phyloP scores from a whole-genome alignment of 2,329 filamentous ascomycete genomes.

The Zelopaecilomyces penicillatus region DNA sequence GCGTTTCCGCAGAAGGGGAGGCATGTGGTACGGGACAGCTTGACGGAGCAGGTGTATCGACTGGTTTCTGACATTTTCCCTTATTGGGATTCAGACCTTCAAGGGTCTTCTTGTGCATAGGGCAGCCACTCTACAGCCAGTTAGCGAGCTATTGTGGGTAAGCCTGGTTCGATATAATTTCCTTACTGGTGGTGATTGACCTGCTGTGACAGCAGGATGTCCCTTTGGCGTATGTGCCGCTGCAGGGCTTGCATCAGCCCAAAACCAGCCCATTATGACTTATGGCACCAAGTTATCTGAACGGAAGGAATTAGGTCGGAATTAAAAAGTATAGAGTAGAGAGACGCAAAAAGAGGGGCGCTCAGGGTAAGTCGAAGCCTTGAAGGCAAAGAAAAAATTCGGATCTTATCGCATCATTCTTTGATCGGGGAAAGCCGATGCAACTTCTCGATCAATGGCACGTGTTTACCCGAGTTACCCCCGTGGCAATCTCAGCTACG shows the following conservation, averaged over 20 bases:
- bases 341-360: too few species aligned
- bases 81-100: conserved; percentile 35
- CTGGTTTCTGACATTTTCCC: conserved; percentile 35
- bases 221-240: conserved; percentile 24
- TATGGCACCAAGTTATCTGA: too few species aligned
- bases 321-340: too few species aligned
- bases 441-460: conserved; percentile 5
- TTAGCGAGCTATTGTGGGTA: conserved; percentile 12
- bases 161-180: background rate
- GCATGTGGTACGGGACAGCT: conserved; percentile 40
- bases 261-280: conserved; percentile 53
- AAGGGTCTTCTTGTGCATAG: conserved; percentile 48
- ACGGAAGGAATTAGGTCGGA: too few species aligned
- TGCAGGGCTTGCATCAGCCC: conserved; percentile 42
- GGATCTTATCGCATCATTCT: conserved; percentile 9
- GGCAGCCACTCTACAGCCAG: conserved; percentile 39
- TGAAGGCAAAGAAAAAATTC: conserved; percentile 8
- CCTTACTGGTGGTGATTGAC: conserved; percentile 26
- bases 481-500: conserved; percentile 13
- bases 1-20: conserved; percentile 22
- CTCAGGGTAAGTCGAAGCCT: too few species aligned
- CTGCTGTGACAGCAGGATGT: conserved; percentile 21
- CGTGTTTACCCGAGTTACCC: conserved; percentile 20
- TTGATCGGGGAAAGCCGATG: background rate
- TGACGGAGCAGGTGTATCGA: conserved; percentile 17